Evolutionary conservation across 345 rosid genomes (phyloP).

Genomic region (Toxicodendron radicans): DNA sequence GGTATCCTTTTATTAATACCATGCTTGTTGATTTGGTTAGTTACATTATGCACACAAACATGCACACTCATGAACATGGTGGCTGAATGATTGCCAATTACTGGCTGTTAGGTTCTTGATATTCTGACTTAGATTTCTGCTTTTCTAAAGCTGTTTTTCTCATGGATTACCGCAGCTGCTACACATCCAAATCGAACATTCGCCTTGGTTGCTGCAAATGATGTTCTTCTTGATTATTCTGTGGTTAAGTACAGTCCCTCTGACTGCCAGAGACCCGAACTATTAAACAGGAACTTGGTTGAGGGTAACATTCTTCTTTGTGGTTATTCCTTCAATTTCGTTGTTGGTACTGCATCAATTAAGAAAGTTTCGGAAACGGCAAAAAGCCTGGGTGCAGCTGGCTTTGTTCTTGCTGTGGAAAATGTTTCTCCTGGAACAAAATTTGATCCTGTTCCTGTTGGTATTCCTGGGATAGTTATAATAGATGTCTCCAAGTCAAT

Average conservation of each 20-base stretch:
- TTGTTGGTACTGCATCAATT: slow-evolving; percentile 87
- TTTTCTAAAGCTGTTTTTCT: slow-evolving; percentile 20
- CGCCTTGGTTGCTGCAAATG: slow-evolving; percentile 94
- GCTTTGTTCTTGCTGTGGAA: slow-evolving; percentile 99
- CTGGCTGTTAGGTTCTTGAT: background rate
- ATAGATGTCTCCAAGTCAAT: slow-evolving; percentile 75
- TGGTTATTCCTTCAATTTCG: slow-evolving; percentile 98
- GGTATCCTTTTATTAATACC: background rate
- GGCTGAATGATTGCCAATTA: background rate
- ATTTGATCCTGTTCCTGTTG: slow-evolving; percentile 90
- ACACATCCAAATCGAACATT: slow-evolving; percentile 70
- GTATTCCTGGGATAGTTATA: slow-evolving; percentile 85
- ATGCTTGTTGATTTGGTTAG: background rate
- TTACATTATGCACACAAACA: background rate
- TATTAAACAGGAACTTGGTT: slow-evolving; percentile 76
- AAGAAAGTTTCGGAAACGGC: slow-evolving; percentile 96
- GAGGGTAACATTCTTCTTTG: slow-evolving; percentile 96
- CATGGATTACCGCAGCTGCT: slow-evolving; percentile 66
- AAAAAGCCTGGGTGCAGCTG: slow-evolving; percentile 88
- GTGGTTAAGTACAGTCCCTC: slow-evolving; percentile 73
- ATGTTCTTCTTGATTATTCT: slow-evolving; percentile 82
- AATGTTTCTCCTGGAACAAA: slow-evolving; percentile 91
- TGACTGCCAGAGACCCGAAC: slow-evolving; percentile 95
- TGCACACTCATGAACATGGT: background rate
- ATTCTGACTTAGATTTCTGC: background rate